Evolutionary conservation across 192 early-diverging fungal species (phyloP), one percentile per base, ranked within the genome.

Genomic region (Phlyctochytrium bullatum): DNA sequence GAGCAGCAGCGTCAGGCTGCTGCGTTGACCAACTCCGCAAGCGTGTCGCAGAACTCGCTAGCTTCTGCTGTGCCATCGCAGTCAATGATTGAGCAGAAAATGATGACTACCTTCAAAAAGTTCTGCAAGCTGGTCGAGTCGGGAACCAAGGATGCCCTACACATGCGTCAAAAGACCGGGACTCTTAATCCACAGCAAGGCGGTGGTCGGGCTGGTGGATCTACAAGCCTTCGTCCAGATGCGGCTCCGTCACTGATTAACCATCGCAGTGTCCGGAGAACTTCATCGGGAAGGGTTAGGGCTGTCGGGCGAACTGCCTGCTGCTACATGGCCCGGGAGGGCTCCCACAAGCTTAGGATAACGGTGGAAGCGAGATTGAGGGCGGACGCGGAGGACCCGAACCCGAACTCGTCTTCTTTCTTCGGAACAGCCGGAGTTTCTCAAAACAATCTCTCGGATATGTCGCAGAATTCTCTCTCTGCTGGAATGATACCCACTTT

Each of bases 271-370:
- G 24, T 72, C 23, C 62, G 65, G 25, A 59, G 70, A 17, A 57
- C 70, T 2, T 33, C 25, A n/a, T 59, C 34, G 31, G 70, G 56
- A 10, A 62, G 70, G 35, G 70, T 72, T 29, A 59, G 70, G 16
- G 65, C 63, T 27, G 70, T 64, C 25, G 70, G 70, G 29, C 35
- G 62, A 65, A 68, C 52, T 20, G 70, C 70, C 14, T 54, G 61
- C 52, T 72, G 70, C 36, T 72, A 72, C 47, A 54, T 72, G 34
- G 30, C 56, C 14, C 64, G 65, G 34, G 70, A 72, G 33, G 70
- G 65, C 59, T 40, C 53, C 56, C 65, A 72, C 30, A 72, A 72
- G 52, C 59, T 72, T 14, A 23, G 70, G 0, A 35, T 72, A 29
- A 72, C 70, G 17, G 35, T 72, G 12, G 70, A 72, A 52, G 70